Evolutionary conservation across 1,139 yeast genomes (phyloP).

Genomic region (Candida labiduridarum): DNA sequence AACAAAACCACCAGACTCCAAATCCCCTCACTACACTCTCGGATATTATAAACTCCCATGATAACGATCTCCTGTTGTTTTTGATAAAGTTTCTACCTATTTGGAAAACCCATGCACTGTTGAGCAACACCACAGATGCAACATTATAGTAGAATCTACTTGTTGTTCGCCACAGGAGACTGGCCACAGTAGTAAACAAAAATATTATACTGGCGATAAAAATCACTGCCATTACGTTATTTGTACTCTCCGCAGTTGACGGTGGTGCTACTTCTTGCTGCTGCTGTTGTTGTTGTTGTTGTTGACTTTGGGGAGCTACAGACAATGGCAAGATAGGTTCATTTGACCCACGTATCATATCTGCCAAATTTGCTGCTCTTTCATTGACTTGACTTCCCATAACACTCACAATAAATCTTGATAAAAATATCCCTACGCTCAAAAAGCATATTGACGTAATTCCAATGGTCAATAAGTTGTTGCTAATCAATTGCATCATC

Average conservation of each 20-base stretch:
- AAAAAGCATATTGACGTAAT: constrained; percentile 72
- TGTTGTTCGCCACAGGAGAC: constrained; percentile 64
- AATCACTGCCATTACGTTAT: constrained; percentile 64
- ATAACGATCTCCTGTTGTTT: constrained; percentile 67
- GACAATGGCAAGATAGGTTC: constrained; percentile 17
- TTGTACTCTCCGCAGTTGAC: constrained; percentile 50
- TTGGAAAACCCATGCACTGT: constrained; percentile 92
- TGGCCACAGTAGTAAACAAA: constrained; percentile 58
- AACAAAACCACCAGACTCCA: constrained; percentile 50
- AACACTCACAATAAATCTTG: constrained; percentile 72
- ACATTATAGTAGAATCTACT: constrained; percentile 63
- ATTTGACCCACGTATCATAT: constrained; percentile 53
- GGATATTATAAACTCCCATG: constrained; percentile 72
- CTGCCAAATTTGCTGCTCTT: constrained; percentile 63
- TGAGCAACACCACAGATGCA: constrained; percentile 49
- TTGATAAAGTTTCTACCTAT: constrained; percentile 75
- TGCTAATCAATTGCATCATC: constrained; percentile 53
- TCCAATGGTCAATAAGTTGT: constrained; percentile 65
- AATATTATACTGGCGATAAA: constrained; percentile 55
- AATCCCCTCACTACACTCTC: constrained; percentile 58
- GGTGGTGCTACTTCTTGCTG: constrained; percentile 15
- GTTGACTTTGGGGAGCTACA: too few relatives aligned
- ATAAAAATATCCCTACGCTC: constrained; percentile 64
- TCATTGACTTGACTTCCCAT: constrained; percentile 77
- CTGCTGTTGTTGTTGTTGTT: constrained; percentile 15